These are phyloP conservation scores for Cephalotrichum gorgonifer DNA, from an alignment of 2,329 filamentous ascomycete genomes.

Conservation along the genomic window DNA sequence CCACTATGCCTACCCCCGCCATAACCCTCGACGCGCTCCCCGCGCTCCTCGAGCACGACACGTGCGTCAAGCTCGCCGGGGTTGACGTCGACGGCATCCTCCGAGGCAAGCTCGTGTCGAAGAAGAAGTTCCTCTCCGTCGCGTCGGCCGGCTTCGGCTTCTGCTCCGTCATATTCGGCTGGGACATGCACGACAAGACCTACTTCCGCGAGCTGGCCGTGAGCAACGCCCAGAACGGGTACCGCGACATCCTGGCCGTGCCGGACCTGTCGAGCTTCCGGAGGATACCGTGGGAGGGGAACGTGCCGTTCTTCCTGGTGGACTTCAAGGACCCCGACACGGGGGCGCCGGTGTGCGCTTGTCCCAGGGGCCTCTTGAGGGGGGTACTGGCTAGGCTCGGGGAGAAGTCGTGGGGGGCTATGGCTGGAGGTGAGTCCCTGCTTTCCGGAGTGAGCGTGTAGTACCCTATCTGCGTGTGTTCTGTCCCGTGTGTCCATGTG, in stretches of 20 bases:
- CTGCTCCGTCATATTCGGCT: constrained; percentile 89
- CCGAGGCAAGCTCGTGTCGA: constrained; percentile 83
- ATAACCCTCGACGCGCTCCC: constrained; percentile 57
- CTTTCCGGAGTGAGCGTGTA: not conserved
- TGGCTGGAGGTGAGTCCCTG: constrained; percentile 68
- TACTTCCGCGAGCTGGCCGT: constrained; percentile 78
- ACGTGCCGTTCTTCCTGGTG: constrained; percentile 77
- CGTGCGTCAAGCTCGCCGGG: constrained; percentile 77
- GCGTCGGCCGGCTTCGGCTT: constrained; percentile 79
- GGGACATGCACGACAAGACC: constrained; percentile 94
- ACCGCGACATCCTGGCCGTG: constrained; percentile 73
- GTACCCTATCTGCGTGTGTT: too few relatives aligned
- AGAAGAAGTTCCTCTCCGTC: constrained; percentile 83
- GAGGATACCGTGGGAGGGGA: constrained; percentile 82
- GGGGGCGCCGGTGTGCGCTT: constrained; percentile 59
- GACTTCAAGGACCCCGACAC: constrained; percentile 78
- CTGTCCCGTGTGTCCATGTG: too few relatives aligned
- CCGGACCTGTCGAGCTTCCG: constrained; percentile 70
- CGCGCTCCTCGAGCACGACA: constrained; percentile 58
- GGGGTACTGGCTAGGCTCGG: constrained; percentile 57
- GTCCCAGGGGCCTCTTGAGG: constrained; percentile 67
- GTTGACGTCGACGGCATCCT: constrained; percentile 80
- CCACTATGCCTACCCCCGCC: constrained; percentile 2
- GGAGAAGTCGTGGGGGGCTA: constrained; percentile 62
- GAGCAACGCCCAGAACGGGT: constrained; percentile 85